phyloP scores from a whole-genome alignment of 371 early-diverging fungal species.

The Basidiobolus meristosporus region DNA sequence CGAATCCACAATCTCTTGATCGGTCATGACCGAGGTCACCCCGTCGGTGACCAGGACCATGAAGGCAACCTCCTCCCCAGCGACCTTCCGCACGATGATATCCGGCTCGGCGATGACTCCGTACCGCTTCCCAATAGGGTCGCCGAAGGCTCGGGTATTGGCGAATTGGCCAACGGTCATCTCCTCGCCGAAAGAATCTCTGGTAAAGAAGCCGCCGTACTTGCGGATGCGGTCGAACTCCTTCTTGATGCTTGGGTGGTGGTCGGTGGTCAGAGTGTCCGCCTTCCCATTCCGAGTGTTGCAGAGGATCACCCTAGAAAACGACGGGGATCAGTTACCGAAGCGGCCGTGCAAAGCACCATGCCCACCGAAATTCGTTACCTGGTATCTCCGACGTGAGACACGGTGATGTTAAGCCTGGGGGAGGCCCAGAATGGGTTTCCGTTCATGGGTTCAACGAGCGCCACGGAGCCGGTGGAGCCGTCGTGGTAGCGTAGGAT shows the following conservation, averaged over 20 bases:
- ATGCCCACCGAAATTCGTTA: no score
- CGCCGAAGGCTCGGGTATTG: constrained; percentile 54
- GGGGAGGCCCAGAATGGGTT: constrained; percentile 35
- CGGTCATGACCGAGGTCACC: constrained; percentile 47
- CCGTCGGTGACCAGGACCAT: constrained; percentile 51
- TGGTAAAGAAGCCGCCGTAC: constrained; percentile 36
- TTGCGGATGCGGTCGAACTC: constrained; percentile 28
- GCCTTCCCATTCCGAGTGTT: constrained; percentile 26
- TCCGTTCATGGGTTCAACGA: constrained; percentile 26
- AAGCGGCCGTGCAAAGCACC: no score
- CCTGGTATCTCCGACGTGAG: constrained; percentile 42
- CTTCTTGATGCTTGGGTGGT: constrained; percentile 33
- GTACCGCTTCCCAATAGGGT: constrained; percentile 42
- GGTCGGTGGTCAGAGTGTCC: constrained; percentile 29
- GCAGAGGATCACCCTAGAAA: constrained; percentile 17
- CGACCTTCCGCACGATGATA: constrained; percentile 18
- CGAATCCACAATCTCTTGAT: constrained; percentile 64
- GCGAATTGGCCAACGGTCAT: constrained; percentile 42
- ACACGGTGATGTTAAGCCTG: constrained; percentile 24
- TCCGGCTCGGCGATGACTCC: constrained; percentile 63
- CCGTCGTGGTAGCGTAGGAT: constrained; percentile 21
- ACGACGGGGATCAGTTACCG: background rate
- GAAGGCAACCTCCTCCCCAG: constrained; percentile 26
- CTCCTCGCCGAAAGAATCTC: constrained; percentile 64
- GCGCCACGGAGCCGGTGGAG: constrained; percentile 34